Evolutionary conservation across 2,329 filamentous ascomycete species (phyloP).

Genomic region (Xylariaceae sp.): DNA sequence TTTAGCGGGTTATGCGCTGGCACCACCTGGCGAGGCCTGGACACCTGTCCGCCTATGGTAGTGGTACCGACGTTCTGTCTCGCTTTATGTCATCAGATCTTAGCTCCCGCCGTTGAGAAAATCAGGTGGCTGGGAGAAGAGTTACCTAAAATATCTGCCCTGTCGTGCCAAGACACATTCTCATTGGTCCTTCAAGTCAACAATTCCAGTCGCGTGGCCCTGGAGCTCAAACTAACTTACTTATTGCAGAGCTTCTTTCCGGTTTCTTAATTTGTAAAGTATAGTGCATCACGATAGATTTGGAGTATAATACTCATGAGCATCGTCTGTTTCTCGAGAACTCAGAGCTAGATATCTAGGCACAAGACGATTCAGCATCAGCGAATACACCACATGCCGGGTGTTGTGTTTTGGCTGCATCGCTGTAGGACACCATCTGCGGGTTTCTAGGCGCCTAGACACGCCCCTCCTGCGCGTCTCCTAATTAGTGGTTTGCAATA

Average conservation of each 20-base stretch:
- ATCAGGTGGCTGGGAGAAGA: constrained; percentile 24
- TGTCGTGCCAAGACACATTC: no score
- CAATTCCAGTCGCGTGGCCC: constrained; percentile 23
- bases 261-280: no score
- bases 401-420: background rate
- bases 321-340: no score
- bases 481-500: no score
- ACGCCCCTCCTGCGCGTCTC: no score
- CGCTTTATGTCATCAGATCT: background rate
- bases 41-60: background rate
- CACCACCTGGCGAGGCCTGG: background rate
- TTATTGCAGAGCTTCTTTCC: background rate
- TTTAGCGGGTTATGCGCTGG: background rate
- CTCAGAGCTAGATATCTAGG: no score
- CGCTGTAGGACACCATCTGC: background rate
- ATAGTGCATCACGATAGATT: no score
- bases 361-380: no score
- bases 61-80: no score
- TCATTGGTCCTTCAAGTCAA: constrained; percentile 14
- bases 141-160: background rate
- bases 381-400: background rate
- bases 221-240: background rate
- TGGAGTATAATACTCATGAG: no score
- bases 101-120: constrained; percentile 5
- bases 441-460: background rate